A percentile compares a stretch with the other conserved stretches of the same genome.
phyloP scores from a whole-genome alignment of 768 basidiomycete species.

The Tricholoma hemisulphureum region DNA sequence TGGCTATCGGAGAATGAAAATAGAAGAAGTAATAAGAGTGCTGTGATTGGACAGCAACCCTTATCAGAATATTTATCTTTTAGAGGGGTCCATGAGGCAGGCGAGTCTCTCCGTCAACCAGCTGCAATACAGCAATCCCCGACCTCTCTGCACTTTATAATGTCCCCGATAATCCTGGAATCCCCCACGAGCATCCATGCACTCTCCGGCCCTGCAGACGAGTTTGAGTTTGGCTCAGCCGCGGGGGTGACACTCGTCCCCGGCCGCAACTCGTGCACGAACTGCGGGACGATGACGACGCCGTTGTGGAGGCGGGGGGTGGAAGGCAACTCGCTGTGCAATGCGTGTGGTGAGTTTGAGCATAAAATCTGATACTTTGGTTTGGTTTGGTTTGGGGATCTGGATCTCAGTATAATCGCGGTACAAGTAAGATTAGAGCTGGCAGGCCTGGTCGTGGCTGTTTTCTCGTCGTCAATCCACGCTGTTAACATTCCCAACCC shows the following conservation, averaged over 20 bases:
- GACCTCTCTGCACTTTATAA: background rate
- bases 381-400: too few relatives aligned
- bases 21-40: too few relatives aligned
- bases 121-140: too few relatives aligned
- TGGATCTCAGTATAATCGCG: too few relatives aligned
- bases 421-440: too few relatives aligned
- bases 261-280: slow-evolving; percentile 54
- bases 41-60: too few relatives aligned
- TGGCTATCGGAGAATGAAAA: too few relatives aligned
- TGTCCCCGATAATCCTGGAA: slow-evolving; percentile 5
- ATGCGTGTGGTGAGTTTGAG: slow-evolving; percentile 77
- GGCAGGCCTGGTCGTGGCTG: too few relatives aligned
- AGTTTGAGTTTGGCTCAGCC: slow-evolving; percentile 16
- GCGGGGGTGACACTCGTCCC: slow-evolving; percentile 5
- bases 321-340: slow-evolving; percentile 83
- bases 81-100: too few relatives aligned
- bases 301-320: slow-evolving; percentile 84
- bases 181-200: background rate
- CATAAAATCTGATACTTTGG: too few relatives aligned
- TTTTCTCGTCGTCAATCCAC: background rate
- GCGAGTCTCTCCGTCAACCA: too few relatives aligned
- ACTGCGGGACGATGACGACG: slow-evolving; percentile 75
- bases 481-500: slow-evolving; percentile 7
- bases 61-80: too few relatives aligned
- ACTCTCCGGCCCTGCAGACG: slow-evolving; percentile 10